Conservation (phyloP, 768 basidiomycete genomes). For the Lactifluus hygrophoroides region DNA sequence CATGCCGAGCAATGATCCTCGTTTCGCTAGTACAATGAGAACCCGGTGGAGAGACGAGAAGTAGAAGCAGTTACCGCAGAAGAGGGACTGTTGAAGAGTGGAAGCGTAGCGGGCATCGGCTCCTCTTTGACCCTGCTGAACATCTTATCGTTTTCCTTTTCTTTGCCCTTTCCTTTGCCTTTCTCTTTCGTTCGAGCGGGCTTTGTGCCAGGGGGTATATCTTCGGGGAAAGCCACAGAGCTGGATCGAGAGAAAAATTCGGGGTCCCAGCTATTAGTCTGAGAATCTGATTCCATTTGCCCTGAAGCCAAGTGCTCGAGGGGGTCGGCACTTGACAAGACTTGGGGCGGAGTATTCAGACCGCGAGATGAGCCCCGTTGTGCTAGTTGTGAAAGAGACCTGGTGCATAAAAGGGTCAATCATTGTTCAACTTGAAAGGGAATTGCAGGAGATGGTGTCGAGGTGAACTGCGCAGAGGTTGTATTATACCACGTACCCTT, state of each 20-base stretch:
- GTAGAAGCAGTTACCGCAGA: slow-evolving; percentile 30
- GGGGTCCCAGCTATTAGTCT: slow-evolving; percentile 50
- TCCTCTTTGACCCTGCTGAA: slow-evolving; percentile 39
- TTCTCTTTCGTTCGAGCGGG: slow-evolving; percentile 27
- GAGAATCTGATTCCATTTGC: slow-evolving; percentile 46
- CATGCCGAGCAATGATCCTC: slow-evolving; percentile 85
- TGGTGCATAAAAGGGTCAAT: slow-evolving; percentile 24
- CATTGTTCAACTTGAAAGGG: not conserved
- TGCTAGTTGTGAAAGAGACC: slow-evolving; percentile 55
- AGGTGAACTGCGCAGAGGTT: no score
- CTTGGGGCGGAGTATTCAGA: slow-evolving; percentile 41
- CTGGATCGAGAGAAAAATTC: slow-evolving; percentile 55
- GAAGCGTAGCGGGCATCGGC: slow-evolving; percentile 31
- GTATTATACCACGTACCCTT: slow-evolving; percentile 67
- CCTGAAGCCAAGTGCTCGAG: slow-evolving; percentile 32
- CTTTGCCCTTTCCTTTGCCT: slow-evolving; percentile 37
- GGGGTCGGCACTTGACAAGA: slow-evolving; percentile 34
- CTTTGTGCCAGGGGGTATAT: slow-evolving; percentile 10
- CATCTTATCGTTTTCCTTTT: slow-evolving; percentile 27
- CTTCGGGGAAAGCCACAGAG: slow-evolving; percentile 26
- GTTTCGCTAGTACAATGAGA: slow-evolving; percentile 37
- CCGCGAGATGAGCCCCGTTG: slow-evolving; percentile 66
- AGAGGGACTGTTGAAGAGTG: slow-evolving; percentile 28
- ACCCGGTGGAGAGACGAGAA: slow-evolving; percentile 4
- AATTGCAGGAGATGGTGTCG: slow-evolving; percentile 4